Evolutionary conservation across 768 basidiomycete genomes (phyloP).

Genomic region (Megacollybia marginata): DNA sequence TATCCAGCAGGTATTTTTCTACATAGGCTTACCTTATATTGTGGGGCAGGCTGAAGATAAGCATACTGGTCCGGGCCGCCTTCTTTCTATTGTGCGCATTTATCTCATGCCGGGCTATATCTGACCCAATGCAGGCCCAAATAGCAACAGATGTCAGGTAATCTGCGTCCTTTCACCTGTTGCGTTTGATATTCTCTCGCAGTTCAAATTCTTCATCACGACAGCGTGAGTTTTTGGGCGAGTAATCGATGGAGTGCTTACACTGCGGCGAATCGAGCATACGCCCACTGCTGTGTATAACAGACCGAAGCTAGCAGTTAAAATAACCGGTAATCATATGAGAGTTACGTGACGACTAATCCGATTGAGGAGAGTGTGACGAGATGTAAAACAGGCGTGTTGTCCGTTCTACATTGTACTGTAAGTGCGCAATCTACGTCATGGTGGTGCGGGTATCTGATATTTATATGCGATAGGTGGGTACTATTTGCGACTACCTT

Average conservation of each 20-base stretch:
- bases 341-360: neutral
- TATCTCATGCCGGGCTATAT: constrained; percentile 1
- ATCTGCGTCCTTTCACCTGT: constrained; percentile 6
- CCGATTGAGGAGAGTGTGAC: constrained; percentile 37
- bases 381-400: constrained; percentile 38
- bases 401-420: too few species aligned
- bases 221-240: constrained; percentile 91
- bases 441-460: too few species aligned
- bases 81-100: constrained; percentile 80
- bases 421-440: too few species aligned
- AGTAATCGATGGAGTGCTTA: constrained; percentile 91
- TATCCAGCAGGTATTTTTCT: constrained; percentile 57
- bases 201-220: constrained; percentile 99
- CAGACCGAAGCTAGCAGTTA: constrained; percentile 80
- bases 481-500: too few species aligned
- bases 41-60: constrained; percentile 70
- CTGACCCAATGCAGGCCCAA: constrained; percentile 73
- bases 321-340: constrained; percentile 62
- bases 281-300: constrained; percentile 90
- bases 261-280: constrained; percentile 92
- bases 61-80: constrained; percentile 75
- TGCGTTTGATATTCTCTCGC: neutral
- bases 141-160: constrained; percentile 90
- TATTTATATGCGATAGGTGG: too few species aligned
- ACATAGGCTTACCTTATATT: neutral